Evolutionary conservation across 352 stramenopile genomes (phyloP).

Genomic region (Phytophthora podocarpi): DNA sequence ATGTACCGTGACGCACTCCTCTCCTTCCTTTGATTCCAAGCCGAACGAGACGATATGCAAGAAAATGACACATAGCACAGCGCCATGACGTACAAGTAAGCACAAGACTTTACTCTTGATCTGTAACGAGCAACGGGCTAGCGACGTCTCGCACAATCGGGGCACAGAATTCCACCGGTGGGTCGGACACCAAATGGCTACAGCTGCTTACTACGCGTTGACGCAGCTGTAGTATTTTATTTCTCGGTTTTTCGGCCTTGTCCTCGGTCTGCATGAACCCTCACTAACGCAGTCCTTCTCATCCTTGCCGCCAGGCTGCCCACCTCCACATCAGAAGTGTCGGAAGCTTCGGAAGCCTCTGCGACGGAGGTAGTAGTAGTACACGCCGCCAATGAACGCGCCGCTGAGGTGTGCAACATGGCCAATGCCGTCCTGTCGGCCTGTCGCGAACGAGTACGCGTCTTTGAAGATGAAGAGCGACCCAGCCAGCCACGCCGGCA

Average conservation of each 20-base stretch:
- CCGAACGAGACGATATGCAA: too few relatives aligned
- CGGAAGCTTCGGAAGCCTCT: slow-evolving; percentile 33
- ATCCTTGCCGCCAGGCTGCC: not conserved
- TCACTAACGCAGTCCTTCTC: not conserved
- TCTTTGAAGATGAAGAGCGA: slow-evolving; percentile 79
- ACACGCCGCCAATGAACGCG: slow-evolving; percentile 58
- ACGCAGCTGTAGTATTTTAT: not conserved
- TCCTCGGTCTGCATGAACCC: not conserved
- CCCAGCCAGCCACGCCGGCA: slow-evolving; percentile 75
- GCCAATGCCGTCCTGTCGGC: slow-evolving; percentile 58
- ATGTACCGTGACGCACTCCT: too few relatives aligned
- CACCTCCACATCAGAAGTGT: slow-evolving; percentile 24
- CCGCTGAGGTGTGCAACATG: slow-evolving; percentile 80
- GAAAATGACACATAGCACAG: too few relatives aligned
- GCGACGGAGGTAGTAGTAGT: slow-evolving; percentile 65
- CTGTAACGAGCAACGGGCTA: too few relatives aligned
- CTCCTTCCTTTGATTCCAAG: too few relatives aligned
- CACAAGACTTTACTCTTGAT: too few relatives aligned
- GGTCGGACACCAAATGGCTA: too few relatives aligned
- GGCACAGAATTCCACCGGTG: too few relatives aligned
- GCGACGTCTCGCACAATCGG: too few relatives aligned
- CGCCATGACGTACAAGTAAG: too few relatives aligned
- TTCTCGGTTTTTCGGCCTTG: not conserved
- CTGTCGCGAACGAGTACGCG: slow-evolving; percentile 65
- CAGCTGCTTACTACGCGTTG: too few relatives aligned